Evolutionary conservation across 2,329 filamentous ascomycete genomes (phyloP).

Genomic region (Aspergillus jensenii): DNA sequence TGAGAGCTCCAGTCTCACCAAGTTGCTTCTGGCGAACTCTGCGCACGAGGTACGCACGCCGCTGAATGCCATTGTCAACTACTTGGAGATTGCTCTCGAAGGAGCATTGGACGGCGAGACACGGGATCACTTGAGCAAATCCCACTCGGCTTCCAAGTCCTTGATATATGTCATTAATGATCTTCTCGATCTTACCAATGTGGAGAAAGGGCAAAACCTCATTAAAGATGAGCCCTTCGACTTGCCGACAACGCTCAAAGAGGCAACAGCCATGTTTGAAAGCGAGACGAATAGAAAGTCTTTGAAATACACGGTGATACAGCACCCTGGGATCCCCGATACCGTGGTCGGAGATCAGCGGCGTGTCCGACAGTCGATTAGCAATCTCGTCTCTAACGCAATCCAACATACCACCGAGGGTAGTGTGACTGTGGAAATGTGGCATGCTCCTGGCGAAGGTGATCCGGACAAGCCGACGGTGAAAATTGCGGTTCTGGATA

Average conservation of each 20-base stretch:
- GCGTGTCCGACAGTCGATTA: constrained; percentile 76
- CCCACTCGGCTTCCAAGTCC: constrained; percentile 88
- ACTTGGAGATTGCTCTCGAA: constrained; percentile 86
- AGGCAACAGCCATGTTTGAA: constrained; percentile 73
- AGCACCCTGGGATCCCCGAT: constrained; percentile 66
- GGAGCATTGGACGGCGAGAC: constrained; percentile 77
- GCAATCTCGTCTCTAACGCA: constrained; percentile 82
- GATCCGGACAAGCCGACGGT: constrained; percentile 60
- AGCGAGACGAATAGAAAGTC: constrained; percentile 74
- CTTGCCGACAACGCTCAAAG: constrained; percentile 67
- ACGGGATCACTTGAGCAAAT: constrained; percentile 77
- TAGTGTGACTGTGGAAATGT: constrained; percentile 68
- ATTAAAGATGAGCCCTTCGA: constrained; percentile 81
- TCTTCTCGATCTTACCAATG: constrained; percentile 82
- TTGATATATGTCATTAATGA: constrained; percentile 95
- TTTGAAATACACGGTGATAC: constrained; percentile 66
- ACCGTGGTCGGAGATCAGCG: constrained; percentile 76
- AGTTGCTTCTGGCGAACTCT: constrained; percentile 78
- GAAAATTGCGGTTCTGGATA: constrained; percentile 74
- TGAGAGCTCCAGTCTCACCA: constrained; percentile 77
- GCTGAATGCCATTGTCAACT: constrained; percentile 91
- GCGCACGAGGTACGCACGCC: constrained; percentile 90
- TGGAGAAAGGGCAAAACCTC: constrained; percentile 75
- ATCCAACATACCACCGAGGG: constrained; percentile 73
- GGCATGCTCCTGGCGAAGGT: constrained; percentile 49